A percentile compares a stretch with the other conserved stretches of the same genome.
phyloP scores from a whole-genome alignment of 2,329 filamentous ascomycete species.

The Verruconis gallopava region DNA sequence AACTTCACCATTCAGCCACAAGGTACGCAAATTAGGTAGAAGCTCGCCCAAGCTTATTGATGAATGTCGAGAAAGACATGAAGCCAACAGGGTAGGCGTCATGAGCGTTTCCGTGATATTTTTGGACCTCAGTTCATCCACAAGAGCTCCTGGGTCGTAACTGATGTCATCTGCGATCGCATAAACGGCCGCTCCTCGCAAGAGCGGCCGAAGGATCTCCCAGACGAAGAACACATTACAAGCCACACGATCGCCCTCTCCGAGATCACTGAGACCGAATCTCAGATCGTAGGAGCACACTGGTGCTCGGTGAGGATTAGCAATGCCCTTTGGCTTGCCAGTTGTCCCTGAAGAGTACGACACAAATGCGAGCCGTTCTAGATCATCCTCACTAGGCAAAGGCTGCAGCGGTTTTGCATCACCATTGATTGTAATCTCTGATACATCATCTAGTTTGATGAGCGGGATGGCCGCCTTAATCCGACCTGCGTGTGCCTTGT shows the following conservation, averaged over 20 bases:
- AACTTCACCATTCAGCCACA: conserved; percentile 76
- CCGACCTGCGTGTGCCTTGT: conserved; percentile 49
- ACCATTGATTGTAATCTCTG: conserved; percentile 20
- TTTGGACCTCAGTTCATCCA: conserved; percentile 53
- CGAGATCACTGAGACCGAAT: conserved; percentile 56
- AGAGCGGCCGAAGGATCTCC: conserved; percentile 66
- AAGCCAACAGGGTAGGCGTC: conserved; percentile 67
- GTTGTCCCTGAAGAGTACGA: conserved; percentile 70
- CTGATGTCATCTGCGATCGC: conserved; percentile 63
- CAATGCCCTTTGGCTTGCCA: conserved; percentile 69
- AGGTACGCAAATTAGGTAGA: conserved; percentile 52
- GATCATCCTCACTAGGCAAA: conserved; percentile 50
- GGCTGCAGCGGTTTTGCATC: conserved; percentile 31
- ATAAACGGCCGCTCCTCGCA: conserved; percentile 64
- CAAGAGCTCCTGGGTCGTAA: conserved; percentile 63
- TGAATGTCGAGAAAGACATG: conserved; percentile 57
- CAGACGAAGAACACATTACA: conserved; percentile 83
- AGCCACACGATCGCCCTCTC: conserved; percentile 64
- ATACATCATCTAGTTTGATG: conserved; percentile 47
- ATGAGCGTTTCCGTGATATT: conserved; percentile 69
- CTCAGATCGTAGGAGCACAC: conserved; percentile 62
- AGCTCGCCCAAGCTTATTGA: conserved; percentile 43
- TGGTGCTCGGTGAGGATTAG: conserved; percentile 62
- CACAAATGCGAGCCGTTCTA: conserved; percentile 67
- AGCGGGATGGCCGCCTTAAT: conserved; percentile 51